Percentiles rank a stretch among this genome's conserved stretches.
Conservation (phyloP, 2,329 filamentous ascomycete species). For the Penicillium sp. region DNA sequence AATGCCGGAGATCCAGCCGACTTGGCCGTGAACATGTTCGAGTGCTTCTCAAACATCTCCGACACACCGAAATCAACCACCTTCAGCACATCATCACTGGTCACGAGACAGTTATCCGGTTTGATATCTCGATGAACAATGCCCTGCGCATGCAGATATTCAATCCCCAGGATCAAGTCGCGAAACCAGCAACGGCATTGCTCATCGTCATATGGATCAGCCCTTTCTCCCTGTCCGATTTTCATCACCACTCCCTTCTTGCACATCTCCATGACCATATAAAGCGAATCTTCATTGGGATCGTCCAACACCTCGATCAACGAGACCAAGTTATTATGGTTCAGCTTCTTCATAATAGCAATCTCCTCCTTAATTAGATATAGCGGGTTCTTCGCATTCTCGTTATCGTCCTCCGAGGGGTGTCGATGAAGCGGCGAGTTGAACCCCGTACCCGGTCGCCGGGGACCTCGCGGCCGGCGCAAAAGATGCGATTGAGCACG, state of each 20-base stretch:
- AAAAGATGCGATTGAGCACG: slow-evolving; percentile 86
- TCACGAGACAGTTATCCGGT: slow-evolving; percentile 89
- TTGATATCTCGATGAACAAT: slow-evolving; percentile 97
- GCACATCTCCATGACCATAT: slow-evolving; percentile 99
- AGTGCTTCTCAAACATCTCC: slow-evolving; percentile 90
- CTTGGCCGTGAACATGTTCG: slow-evolving; percentile 84
- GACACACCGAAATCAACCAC: slow-evolving; percentile 99
- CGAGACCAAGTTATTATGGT: slow-evolving; percentile 89
- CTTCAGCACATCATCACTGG: slow-evolving; percentile 87
- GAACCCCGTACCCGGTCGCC: slow-evolving; percentile 53
- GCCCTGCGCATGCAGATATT: slow-evolving; percentile 91
- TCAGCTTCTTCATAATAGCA: slow-evolving; percentile 97
- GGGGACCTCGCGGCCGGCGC: slow-evolving; percentile 54
- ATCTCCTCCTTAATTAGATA: slow-evolving; percentile 93
- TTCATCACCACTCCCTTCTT: slow-evolving; percentile 98
- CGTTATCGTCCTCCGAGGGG: slow-evolving; percentile 48
- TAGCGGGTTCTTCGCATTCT: slow-evolving; percentile 63
- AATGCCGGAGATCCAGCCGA: slow-evolving; percentile 94
- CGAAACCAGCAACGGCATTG: slow-evolving; percentile 87
- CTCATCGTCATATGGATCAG: slow-evolving; percentile 76
- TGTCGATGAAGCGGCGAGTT: slow-evolving; percentile 61
- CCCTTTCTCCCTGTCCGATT: slow-evolving; percentile 76
- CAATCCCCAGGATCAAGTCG: slow-evolving; percentile 88
- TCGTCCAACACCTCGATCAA: slow-evolving; percentile 94
- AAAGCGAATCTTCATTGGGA: slow-evolving; percentile 88